Evolutionary conservation across 371 early-diverging fungal species (phyloP), one percentile per base, ranked within the genome.

Genomic region (Ecytonucleospora hepatopenaei): DNA sequence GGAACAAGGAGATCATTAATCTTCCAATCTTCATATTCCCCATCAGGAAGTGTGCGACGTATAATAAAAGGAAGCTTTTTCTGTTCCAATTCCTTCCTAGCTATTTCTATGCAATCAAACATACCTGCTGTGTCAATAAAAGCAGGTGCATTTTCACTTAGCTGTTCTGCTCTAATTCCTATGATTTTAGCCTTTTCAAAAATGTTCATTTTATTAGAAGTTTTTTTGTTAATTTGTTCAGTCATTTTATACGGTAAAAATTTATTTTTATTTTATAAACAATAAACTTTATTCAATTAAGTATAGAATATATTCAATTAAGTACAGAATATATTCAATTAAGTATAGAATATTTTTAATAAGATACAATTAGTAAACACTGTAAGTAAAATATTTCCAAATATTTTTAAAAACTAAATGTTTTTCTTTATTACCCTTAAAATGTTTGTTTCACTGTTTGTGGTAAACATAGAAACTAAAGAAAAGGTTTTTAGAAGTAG

Each of bases 201-300:
- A 80, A 95, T 96, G 49, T 97, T 96, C 91, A 98, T 90, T 77
- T 90, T 92, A 19, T 94, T 92, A n/a, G 93, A 91, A 2, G 99
- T 96, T 64, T 86, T 82, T 56, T 86, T 8, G 8, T 40, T n/a
- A 40, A 12, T n/a, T 40, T 40, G 40, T 40, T 8, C 40, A 8
- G 82, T 51, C 85, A 55, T 58, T 35, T n/a, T n/a, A n/a, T n/a
- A n/a, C n/a, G 40, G 40, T 8, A 12, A 40, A 40, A 40, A 40
- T 40, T 12, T 40, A 12, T n/a, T 40, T 12, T n/a, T 40, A 40
- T n/a, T 40, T 40, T 40, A 40, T 40, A n/a, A 8, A n/a, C 40
- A 40, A 12, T 12, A 40, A 40, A 8, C 40, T 12, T n/a, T 40
- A n/a, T n/a, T n/a, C n/a, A n/a, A n/a, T n/a, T n/a, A n/a, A n/a